These are phyloP conservation scores for Ganoderma multipileum DNA, from an alignment of 1,284 basidiomycete genomes.

Conservation along the genomic window DNA sequence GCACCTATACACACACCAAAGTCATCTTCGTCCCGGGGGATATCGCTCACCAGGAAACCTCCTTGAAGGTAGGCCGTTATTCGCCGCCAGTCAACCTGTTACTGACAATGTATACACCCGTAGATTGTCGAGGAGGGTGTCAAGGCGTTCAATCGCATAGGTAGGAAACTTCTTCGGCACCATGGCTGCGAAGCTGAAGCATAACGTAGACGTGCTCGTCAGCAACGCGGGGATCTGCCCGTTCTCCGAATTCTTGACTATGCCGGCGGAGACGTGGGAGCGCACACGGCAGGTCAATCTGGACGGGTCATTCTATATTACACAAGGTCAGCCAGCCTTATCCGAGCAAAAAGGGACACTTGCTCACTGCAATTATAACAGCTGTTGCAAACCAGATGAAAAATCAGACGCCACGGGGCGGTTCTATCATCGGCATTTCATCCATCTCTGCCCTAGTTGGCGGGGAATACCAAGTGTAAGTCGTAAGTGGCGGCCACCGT, in stretches of 20 bases:
- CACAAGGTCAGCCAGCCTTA: conserved; percentile 57
- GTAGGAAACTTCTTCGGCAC: conserved; percentile 43
- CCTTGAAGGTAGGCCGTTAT: conserved; percentile 52
- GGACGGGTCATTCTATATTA: conserved; percentile 81
- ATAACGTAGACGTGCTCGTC: conserved; percentile 53
- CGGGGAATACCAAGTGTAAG: conserved; percentile 73
- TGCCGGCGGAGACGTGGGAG: conserved; percentile 75
- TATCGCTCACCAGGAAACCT: conserved; percentile 68
- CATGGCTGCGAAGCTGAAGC: background rate
- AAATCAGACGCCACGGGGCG: conserved; percentile 70
- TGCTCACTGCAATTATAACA: conserved; percentile 32
- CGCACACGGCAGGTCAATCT: conserved; percentile 78
- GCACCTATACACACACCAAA: conserved; percentile 41
- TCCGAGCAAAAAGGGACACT: background rate
- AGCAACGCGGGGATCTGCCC: conserved; percentile 87
- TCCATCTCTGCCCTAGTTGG: conserved; percentile 84
- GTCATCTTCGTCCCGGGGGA: conserved; percentile 65
- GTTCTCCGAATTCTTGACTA: conserved; percentile 81
- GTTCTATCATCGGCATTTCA: conserved; percentile 78
- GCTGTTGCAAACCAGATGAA: conserved; percentile 84
- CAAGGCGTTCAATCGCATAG: conserved; percentile 68
- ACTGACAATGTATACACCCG: background rate
- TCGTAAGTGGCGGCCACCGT: background rate
- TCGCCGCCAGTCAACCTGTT: background rate
- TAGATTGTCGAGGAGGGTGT: conserved; percentile 70